These are phyloP conservation scores for Dipteronia sinensis DNA, from an alignment of 345 rosid genomes.

Conservation along the genomic window DNA sequence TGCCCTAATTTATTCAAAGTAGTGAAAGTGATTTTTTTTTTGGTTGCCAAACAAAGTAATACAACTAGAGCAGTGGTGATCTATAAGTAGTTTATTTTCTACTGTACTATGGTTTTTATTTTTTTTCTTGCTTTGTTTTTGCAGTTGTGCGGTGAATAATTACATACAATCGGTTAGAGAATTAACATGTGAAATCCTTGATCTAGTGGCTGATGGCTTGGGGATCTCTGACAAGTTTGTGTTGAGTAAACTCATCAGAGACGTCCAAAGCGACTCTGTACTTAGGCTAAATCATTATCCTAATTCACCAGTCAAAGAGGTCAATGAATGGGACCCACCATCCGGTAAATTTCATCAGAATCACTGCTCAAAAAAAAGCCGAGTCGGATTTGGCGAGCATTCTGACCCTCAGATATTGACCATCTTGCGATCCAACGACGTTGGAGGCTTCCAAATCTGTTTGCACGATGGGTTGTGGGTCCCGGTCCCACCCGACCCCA, in stretches of 20 bases:
- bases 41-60: neutral
- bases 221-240: slow-evolving; percentile 52
- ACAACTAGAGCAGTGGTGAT: neutral
- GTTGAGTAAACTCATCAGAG: slow-evolving; percentile 71
- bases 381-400: slow-evolving; percentile 91
- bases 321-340: slow-evolving; percentile 29
- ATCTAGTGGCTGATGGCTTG: slow-evolving; percentile 77
- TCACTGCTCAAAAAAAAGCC: slow-evolving; percentile 13
- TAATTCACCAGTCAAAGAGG: slow-evolving; percentile 18
- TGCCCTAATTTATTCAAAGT: neutral
- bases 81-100: neutral
- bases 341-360: slow-evolving; percentile 8
- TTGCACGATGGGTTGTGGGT: slow-evolving; percentile 67
- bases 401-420: slow-evolving; percentile 99
- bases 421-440: slow-evolving; percentile 86
- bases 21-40: neutral
- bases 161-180: slow-evolving; percentile 62
- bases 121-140: neutral
- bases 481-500: slow-evolving; percentile 80
- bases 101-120: neutral
- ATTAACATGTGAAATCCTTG: slow-evolving; percentile 73
- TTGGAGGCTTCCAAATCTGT: slow-evolving; percentile 79
- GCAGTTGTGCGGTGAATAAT: slow-evolving; percentile 67
- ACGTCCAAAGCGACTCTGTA: slow-evolving; percentile 70
- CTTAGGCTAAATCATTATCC: slow-evolving; percentile 88